Evolutionary conservation across 2,329 filamentous ascomycete species (phyloP).

Genomic region (Xylariomycetidae sp.): DNA sequence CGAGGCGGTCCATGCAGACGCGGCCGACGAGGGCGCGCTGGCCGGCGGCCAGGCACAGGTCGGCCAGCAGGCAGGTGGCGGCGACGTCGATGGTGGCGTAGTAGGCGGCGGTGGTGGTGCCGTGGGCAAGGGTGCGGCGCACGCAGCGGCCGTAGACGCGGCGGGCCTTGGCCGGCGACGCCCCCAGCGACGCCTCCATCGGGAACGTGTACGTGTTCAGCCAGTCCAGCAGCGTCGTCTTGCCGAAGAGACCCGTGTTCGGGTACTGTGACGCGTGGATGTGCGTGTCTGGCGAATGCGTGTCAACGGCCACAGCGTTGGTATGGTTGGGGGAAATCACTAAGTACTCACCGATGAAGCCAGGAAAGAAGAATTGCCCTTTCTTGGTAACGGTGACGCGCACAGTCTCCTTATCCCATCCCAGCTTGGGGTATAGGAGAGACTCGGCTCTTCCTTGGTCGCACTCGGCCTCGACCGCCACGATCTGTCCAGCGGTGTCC

Average conservation of each 20-base stretch:
- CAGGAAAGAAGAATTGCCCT: slow-evolving; percentile 74
- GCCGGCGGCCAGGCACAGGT: slow-evolving; percentile 71
- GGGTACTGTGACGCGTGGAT: slow-evolving; percentile 94
- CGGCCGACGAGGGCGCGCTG: slow-evolving; percentile 88
- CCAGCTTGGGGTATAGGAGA: slow-evolving; percentile 34
- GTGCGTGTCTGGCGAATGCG: slow-evolving; percentile 66
- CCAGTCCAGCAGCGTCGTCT: slow-evolving; percentile 89
- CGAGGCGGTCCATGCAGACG: slow-evolving; percentile 86
- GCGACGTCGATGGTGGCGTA: slow-evolving; percentile 84
- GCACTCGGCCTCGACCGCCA: slow-evolving; percentile 36
- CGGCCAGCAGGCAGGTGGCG: slow-evolving; percentile 85
- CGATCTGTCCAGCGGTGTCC: slow-evolving; percentile 43
- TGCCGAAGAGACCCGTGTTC: slow-evolving; percentile 90
- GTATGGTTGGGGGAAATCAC: too few relatives aligned
- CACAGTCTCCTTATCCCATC: slow-evolving; percentile 37
- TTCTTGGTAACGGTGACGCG: slow-evolving; percentile 30
- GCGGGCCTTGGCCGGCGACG: slow-evolving; percentile 54
- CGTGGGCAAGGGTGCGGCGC: slow-evolving; percentile 74
- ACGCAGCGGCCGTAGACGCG: slow-evolving; percentile 74
- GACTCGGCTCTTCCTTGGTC: slow-evolving; percentile 26
- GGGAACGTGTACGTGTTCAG: slow-evolving; percentile 93
- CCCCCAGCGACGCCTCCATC: slow-evolving; percentile 73
- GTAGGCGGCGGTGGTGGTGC: slow-evolving; percentile 92
- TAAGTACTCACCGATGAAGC: slow-evolving; percentile 69
- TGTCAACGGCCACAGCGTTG: too few relatives aligned